These are phyloP conservation scores for Erucastrum elatum DNA, from an alignment of 345 rosid genomes.

Conservation along the genomic window DNA sequence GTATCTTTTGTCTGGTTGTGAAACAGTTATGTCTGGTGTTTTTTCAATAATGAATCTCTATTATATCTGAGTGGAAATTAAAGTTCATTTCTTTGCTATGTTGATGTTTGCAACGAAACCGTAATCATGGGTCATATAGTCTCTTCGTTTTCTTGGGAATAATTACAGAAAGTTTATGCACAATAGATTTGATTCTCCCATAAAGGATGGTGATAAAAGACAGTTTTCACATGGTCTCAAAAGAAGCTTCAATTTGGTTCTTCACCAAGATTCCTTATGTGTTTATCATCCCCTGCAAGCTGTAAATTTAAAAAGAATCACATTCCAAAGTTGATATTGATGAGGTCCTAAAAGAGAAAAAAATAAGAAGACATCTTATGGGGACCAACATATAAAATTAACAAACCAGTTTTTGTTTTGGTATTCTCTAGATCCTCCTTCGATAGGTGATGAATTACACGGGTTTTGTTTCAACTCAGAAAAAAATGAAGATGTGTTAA, in stretches of 20 bases:
- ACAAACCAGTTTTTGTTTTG: background rate
- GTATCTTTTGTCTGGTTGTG: background rate
- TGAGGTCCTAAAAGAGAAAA: background rate
- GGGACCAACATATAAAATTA: background rate
- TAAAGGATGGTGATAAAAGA: conserved; percentile 14
- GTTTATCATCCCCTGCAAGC: conserved; percentile 17
- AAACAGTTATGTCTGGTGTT: background rate
- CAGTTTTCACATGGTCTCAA: background rate
- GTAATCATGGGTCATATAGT: no score
- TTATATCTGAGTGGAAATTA: background rate
- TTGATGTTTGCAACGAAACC: background rate
- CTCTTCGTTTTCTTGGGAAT: no score
- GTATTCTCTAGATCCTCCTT: conserved; percentile 3
- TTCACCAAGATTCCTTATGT: conserved; percentile 25
- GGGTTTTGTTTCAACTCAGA: background rate
- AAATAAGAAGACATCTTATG: background rate
- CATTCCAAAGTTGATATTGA: conserved; percentile 27
- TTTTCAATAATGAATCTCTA: background rate
- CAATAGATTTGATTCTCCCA: conserved; percentile 22
- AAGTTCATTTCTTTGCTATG: background rate
- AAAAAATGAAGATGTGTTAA: background rate
- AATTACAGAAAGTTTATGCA: background rate
- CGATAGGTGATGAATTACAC: background rate
- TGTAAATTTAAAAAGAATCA: conserved; percentile 35
- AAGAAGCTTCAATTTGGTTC: conserved; percentile 16